Conservation (phyloP, 202 grass and related monocot species). For the Eragrostis tef region DNA sequence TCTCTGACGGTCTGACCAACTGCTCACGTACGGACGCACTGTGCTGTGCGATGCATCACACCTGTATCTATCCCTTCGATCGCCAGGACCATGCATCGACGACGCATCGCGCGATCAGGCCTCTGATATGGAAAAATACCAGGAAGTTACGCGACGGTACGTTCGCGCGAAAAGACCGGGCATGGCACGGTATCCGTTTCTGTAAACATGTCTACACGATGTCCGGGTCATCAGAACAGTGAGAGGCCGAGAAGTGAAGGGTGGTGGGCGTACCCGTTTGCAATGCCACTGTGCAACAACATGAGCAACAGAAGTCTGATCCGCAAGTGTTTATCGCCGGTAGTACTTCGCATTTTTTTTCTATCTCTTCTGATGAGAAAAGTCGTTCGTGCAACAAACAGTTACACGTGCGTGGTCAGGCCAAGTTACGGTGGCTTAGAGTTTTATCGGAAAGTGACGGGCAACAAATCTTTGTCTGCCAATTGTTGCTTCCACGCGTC, state of each 20-base stretch:
- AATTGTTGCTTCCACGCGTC: constrained; percentile 3
- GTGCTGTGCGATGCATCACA: constrained; percentile 21
- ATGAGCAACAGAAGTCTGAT: background rate
- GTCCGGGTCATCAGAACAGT: background rate
- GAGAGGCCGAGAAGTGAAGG: background rate
- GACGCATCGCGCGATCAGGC: background rate
- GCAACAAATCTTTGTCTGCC: constrained; percentile 38
- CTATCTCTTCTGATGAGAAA: background rate
- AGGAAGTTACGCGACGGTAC: constrained; percentile 28
- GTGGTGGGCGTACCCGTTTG: background rate
- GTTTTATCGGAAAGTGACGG: constrained; percentile 13
- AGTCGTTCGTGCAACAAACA: background rate
- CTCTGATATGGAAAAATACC: constrained; percentile 38
- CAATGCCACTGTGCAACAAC: background rate
- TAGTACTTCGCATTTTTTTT: background rate
- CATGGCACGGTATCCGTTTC: background rate
- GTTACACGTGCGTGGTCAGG: constrained; percentile 11
- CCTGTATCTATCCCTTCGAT: background rate
- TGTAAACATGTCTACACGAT: background rate
- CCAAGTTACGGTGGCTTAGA: background rate
- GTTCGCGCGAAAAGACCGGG: constrained; percentile 14
- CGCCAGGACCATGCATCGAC: background rate
- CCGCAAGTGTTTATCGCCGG: background rate
- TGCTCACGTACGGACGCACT: constrained; percentile 13
- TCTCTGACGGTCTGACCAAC: constrained; percentile 18